These are phyloP conservation scores for Penicillium nordicum DNA, from an alignment of 2,329 filamentous ascomycete genomes.

Conservation along the genomic window DNA sequence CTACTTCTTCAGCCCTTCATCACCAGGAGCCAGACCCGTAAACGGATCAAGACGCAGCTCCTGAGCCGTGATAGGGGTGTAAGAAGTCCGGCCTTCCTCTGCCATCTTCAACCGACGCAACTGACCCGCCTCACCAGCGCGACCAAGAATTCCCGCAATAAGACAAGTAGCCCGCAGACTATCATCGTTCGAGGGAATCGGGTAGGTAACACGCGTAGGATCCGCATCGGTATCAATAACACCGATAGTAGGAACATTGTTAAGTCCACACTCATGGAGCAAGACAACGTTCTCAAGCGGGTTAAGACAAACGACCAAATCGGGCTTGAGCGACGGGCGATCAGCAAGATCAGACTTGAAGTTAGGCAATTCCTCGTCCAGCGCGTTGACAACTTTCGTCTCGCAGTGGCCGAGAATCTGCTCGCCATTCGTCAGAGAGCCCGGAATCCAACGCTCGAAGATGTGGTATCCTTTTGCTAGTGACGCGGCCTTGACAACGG, in stretches of 20 bases:
- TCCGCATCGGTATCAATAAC: conserved; percentile 92
- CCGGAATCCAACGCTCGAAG: conserved; percentile 90
- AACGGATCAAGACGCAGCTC: conserved; percentile 27
- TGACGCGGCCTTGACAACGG: conserved; percentile 76
- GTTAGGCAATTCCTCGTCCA: conserved; percentile 61
- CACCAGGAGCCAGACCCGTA: conserved; percentile 16
- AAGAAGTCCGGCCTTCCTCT: conserved; percentile 60
- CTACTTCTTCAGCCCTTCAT: conserved; percentile 12
- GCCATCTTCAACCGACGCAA: conserved; percentile 63
- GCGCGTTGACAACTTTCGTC: conserved; percentile 72
- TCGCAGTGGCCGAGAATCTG: conserved; percentile 71
- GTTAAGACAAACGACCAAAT: conserved; percentile 89
- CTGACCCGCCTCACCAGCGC: conserved; percentile 77
- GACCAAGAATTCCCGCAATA: conserved; percentile 79
- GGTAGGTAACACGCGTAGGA: conserved; percentile 91
- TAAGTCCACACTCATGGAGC: conserved; percentile 83
- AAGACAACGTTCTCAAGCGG: conserved; percentile 87
- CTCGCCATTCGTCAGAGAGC: conserved; percentile 87
- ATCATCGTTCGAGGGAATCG: conserved; percentile 95
- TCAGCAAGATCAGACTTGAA: conserved; percentile 65
- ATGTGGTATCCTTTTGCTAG: conserved; percentile 78
- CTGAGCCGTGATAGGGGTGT: conserved; percentile 29
- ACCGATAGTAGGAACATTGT: conserved; percentile 89
- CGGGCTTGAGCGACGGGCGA: conserved; percentile 69
- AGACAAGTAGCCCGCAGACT: conserved; percentile 79